Conservation (phyloP, 2,329 filamentous ascomycete genomes). For the Aspergillus sp. region DNA sequence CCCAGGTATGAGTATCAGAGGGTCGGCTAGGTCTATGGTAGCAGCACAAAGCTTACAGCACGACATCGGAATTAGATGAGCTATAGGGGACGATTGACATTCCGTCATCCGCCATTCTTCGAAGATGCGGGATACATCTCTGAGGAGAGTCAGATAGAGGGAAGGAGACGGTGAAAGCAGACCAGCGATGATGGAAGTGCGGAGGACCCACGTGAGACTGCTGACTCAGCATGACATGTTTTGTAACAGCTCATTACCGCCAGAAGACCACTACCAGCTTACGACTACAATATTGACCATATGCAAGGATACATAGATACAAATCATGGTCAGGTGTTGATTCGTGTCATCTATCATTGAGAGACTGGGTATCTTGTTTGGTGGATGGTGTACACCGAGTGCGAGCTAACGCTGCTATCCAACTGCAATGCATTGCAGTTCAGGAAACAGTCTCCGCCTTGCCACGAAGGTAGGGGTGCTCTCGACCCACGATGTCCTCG, state of each 20-base stretch:
- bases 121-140: conserved; percentile 13
- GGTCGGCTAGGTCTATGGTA: background rate
- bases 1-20: conserved; percentile 13
- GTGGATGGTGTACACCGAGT: conserved; percentile 2
- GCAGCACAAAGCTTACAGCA: conserved; percentile 36
- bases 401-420: too few species aligned
- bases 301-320: too few species aligned
- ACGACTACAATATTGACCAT: too few species aligned
- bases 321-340: background rate
- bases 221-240: background rate
- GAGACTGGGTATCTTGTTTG: conserved; percentile 21
- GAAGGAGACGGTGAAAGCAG: background rate
- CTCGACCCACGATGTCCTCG: background rate
- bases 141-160: background rate
- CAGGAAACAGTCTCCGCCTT: too few species aligned
- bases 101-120: conserved; percentile 34
- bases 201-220: conserved; percentile 19
- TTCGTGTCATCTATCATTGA: conserved; percentile 7
- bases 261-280: too few species aligned
- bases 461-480: background rate
- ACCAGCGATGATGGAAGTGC: conserved; percentile 8
- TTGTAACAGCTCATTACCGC: too few species aligned
- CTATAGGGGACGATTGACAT: conserved; percentile 45
- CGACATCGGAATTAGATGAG: conserved; percentile 42
- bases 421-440: too few species aligned